Base-by-base conservation (phyloP, 2,329 filamentous ascomycete genomes). In the Phialophora chinensis region DNA sequence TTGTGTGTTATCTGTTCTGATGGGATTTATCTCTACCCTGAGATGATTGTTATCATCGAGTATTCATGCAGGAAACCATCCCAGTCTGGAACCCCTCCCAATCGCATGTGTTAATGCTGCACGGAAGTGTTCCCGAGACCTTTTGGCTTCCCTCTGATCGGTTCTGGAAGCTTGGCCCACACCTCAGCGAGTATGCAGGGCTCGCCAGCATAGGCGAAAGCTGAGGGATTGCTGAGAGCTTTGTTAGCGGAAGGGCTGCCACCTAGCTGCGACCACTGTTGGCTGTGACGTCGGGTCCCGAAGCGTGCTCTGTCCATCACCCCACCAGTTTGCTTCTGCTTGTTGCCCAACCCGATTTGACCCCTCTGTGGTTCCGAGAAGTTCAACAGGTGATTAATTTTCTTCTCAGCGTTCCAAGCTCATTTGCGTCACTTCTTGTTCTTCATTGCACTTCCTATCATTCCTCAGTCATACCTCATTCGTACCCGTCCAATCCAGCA, bases 401-500 rank as follows among this genome's bases (percentile, higher is more conserved):
- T 38, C 47, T 52, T 20, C 31, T 61, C 33, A 42, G 25, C 50
- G 49, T 27, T 61, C 49, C 44, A 52, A 56, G 31, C 31, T 66
- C 56, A 29, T 29, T 53, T 42, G 49, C 54, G 17, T 10, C 47
- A 50, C 44, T 60, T 53, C 23, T 31, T 55, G 53, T 53, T 31
- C 55, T 58, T 57, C 23, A 38, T 60, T 55, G n/a, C 47, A 53
- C 50, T 47, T 7, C 27, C 25, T 27, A 49, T 63, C 17, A 23
- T 38, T 50, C 55, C 25, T 52, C 55, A 56, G n/a, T 35, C 38
- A 44, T 8, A 44, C 38, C 38, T 7, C 38, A 44, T 8, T n/a
- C 38, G 17, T 44, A 44, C 14, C 38, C 2, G 5, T 3, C 14
- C 14, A n/a, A 44, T 44, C 56, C 55, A 78, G 63, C 67, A 99